Evolutionary conservation across 495 filamentous ascomycete genomes (phyloP), one percentile per base, ranked within the genome.

Genomic region (Aspergillus sclerotioniger): DNA sequence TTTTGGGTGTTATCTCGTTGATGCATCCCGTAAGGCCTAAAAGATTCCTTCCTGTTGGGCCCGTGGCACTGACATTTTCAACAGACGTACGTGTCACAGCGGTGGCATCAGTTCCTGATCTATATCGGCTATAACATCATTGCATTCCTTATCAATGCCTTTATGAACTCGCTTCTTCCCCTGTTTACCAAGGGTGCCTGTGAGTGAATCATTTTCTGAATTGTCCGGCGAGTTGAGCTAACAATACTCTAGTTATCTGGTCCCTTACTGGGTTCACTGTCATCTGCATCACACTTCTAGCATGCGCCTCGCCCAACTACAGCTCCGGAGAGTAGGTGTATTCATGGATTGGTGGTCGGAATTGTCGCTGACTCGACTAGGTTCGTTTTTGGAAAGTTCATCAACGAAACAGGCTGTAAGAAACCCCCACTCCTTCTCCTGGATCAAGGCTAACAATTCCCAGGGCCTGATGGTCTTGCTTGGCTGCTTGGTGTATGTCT

Each of bases 71-170:
- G 16, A 45, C 6, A n/a, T 8, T 46, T 67, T 29, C 29, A 32
- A 5, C 48, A 72, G 75, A 43, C 56, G 20, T 91, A 86, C 63
- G 67, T 70, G 16, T 60, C 81, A 9, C 60, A 87, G 58, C 62
- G 81, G 15, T 90, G 87, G 87, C 89, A 91, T 63, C 86, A 89
- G 61, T 89, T 92, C 65, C 68, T 90, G 16, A 82, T 91, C 25
- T 91, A 91, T 66, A 78, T 89, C 53, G 85, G 61, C 1, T 88
- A 86, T 62, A 88, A 83, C 47, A 49, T 89, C 17, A 68, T 78
- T 9, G 84, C 82, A 0, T 86, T 90, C 41, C 37, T 83, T 13
- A 76, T 91, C 68, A 92, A 92, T 61, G 80, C 83, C 3, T 84
- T 90, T 52, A 75, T 80, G 60, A 90, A 86, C 54, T 72, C 76